Percentiles rank a stretch among this genome's conserved stretches.
phyloP scores from a whole-genome alignment of 106 monocot species.

The Platanthera guangdongensis region DNA sequence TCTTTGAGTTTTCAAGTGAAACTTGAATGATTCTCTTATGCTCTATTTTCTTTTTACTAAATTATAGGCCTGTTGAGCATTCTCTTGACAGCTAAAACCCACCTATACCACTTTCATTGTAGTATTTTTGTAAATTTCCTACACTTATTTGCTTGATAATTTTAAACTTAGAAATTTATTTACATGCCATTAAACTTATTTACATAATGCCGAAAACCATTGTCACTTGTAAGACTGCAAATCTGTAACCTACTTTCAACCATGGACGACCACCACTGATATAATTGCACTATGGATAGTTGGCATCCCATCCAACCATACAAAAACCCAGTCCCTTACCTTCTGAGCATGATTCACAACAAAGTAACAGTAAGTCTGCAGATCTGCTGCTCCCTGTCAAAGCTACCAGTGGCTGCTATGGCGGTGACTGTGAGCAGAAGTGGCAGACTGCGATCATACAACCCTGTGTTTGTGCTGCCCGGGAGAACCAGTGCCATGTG shows the following conservation, averaged over 20 bases:
- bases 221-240: not conserved
- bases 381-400: no score
- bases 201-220: not conserved
- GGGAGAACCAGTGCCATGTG: not conserved
- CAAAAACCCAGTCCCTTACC: not conserved
- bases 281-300: not conserved
- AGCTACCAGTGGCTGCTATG: not conserved
- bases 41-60: not conserved
- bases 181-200: no score
- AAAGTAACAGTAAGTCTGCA: not conserved
- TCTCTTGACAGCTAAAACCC: not conserved
- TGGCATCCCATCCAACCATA: not conserved
- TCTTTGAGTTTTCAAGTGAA: not conserved
- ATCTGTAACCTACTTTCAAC: not conserved
- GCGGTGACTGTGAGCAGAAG: not conserved
- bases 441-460: not conserved
- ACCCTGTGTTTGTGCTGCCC: not conserved
- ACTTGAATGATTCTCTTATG: not conserved
- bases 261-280: not conserved
- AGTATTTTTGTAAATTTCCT: not conserved
- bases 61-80: not conserved
- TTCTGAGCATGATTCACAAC: not conserved
- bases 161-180: not conserved
- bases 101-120: not conserved
- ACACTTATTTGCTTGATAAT: not conserved